Percentiles rank a stretch among this genome's conserved stretches.
phyloP scores from a whole-genome alignment of 2,329 filamentous ascomycete genomes.

The Xylariaceae sp. region DNA sequence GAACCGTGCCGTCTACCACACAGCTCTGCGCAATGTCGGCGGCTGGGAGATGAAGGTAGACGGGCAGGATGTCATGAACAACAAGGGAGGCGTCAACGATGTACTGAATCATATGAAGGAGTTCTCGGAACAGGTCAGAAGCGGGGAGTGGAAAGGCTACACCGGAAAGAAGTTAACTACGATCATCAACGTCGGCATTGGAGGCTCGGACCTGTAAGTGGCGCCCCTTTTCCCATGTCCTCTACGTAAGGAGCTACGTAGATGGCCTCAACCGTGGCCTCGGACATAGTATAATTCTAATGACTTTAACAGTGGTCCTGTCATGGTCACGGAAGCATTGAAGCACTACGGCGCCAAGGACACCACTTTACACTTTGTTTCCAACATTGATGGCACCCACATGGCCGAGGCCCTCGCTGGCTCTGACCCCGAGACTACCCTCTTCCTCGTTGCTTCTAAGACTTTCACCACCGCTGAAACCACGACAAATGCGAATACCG shows the following conservation, averaged over 20 bases:
- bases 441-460: slow-evolving; percentile 98
- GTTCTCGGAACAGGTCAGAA: slow-evolving; percentile 93
- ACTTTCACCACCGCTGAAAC: slow-evolving; percentile 99
- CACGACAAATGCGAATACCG: slow-evolving; percentile 93
- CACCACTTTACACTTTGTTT: slow-evolving; percentile 95
- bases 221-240: background rate
- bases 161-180: slow-evolving; percentile 96
- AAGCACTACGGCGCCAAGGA: slow-evolving; percentile 89
- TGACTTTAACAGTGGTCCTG: slow-evolving; percentile 70
- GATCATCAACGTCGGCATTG: slow-evolving; percentile 97
- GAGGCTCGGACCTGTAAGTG: slow-evolving; percentile 93
- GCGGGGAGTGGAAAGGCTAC: slow-evolving; percentile 95
- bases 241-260: too few species aligned
- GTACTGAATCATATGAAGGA: slow-evolving; percentile 98
- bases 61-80: slow-evolving; percentile 88
- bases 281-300: slow-evolving; percentile 4
- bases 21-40: slow-evolving; percentile 86
- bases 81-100: slow-evolving; percentile 82
- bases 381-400: slow-evolving; percentile 99
- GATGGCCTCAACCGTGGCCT: too few species aligned
- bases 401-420: slow-evolving; percentile 88
- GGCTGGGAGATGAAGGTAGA: slow-evolving; percentile 84
- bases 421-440: slow-evolving; percentile 95
- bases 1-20: slow-evolving; percentile 92
- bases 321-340: slow-evolving; percentile 98